These are phyloP conservation scores for Phytophthora macrochlamydospora DNA, from an alignment of 352 stramenopile species.

Conservation along the genomic window DNA sequence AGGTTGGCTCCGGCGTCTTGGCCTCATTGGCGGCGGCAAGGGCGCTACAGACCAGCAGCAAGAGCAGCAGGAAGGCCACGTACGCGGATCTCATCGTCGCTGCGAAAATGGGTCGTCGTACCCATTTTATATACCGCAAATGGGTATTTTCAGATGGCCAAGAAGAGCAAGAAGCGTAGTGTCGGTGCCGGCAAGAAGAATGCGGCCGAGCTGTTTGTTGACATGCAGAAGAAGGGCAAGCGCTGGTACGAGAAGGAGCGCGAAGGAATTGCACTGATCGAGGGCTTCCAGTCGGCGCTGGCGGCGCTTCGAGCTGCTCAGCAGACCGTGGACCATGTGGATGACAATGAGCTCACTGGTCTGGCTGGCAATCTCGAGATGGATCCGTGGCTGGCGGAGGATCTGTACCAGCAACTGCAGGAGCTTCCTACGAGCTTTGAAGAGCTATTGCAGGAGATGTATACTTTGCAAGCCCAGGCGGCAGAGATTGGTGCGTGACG, in stretches of 20 bases:
- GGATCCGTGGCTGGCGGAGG: slow-evolving; percentile 73
- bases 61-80: slow-evolving; percentile 33
- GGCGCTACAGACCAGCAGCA: slow-evolving; percentile 9
- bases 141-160: slow-evolving; percentile 29
- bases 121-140: no score
- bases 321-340: slow-evolving; percentile 11
- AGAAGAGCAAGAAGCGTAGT: slow-evolving; percentile 36
- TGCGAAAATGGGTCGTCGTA: no score
- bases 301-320: slow-evolving; percentile 39
- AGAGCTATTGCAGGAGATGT: slow-evolving; percentile 66
- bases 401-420: slow-evolving; percentile 68
- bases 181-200: slow-evolving; percentile 4
- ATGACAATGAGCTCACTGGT: slow-evolving; percentile 19
- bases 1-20: slow-evolving; percentile 25
- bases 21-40: background rate
- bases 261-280: slow-evolving; percentile 67
- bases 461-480: slow-evolving; percentile 46
- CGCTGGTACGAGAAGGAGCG: slow-evolving; percentile 70
- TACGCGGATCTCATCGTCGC: slow-evolving; percentile 23
- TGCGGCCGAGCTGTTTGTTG: slow-evolving; percentile 36
- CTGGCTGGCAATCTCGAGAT: slow-evolving; percentile 44
- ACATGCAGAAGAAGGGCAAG: slow-evolving; percentile 46
- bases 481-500: slow-evolving; percentile 37
- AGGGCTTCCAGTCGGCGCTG: slow-evolving; percentile 72
- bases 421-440: slow-evolving; percentile 52